Base-by-base conservation (phyloP, 164 flowering plant genomes). In the Piper betle region DNA sequence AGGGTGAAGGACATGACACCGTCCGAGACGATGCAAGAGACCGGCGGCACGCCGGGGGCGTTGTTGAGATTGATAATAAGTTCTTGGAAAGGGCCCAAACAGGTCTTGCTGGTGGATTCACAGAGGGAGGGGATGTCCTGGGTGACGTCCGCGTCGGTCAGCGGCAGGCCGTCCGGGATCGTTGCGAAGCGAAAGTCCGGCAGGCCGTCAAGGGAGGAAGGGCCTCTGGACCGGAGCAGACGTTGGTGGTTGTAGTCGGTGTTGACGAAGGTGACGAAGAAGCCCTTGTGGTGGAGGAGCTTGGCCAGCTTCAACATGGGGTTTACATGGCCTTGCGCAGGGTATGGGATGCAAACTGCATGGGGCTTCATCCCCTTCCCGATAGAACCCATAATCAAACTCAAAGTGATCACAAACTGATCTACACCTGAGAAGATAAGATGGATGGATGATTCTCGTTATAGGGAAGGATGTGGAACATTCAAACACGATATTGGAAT, bases 101-200 rank as follows among this genome's bases (percentile, higher is more conserved):
- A 72, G 60, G 58, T 75, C 62, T 64, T 72, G 20, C 64, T 33
- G 4, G 71, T 74, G 2, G 81, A 71, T 13, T 68, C 73, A 46
- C 85, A 77, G 5, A 83, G 69, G 63, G 58, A 61, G 0, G 80
- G 75, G 20, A 81, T 37, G 57, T 84, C 80, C 64, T 81, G 89
- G 8, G 87, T 81, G 0, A 75, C 78, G n/a, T 81, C 76, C 0
- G 46, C 43, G 20, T 82, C 83, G 0, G 87, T 74, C 0, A 76
- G 76, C 0, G 89, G 89, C 50, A 84, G 42, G 4, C 93, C 87
- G 33, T 86, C 93, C 0, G 84, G 84, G 15, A 86, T 86, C 18
- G 86, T 60, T 59, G 75, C 77, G 68, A 84, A 84, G 25, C 55
- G 68, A 59, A 86, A 81, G 57, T 73, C 77, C 0, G 63, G 57